phyloP scores from a whole-genome alignment of 2,329 filamentous ascomycete genomes.

The Aspergillus fumigatiaffinis region DNA sequence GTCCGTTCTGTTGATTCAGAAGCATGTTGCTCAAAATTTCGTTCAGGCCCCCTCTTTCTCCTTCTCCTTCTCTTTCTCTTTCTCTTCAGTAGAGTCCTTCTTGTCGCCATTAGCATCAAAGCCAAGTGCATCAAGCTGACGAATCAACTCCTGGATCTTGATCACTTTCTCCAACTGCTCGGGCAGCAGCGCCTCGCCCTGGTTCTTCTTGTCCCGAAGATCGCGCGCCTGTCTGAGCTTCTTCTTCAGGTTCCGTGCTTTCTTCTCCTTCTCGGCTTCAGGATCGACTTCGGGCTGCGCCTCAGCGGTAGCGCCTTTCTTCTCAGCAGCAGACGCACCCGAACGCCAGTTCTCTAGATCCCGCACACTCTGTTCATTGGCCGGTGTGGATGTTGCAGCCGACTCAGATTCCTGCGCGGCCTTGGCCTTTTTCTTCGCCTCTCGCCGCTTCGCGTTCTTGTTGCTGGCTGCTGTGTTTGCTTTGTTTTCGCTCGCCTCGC shows the following conservation, averaged over 20 bases:
- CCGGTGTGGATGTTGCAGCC: slow-evolving; percentile 12
- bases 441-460: slow-evolving; percentile 81
- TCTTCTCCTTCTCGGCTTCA: slow-evolving; percentile 82
- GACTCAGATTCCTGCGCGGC: slow-evolving; percentile 53
- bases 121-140: slow-evolving; percentile 79
- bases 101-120: slow-evolving; percentile 75
- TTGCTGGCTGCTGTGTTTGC: slow-evolving; percentile 56
- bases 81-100: slow-evolving; percentile 30
- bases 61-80: slow-evolving; percentile 14
- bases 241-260: slow-evolving; percentile 85
- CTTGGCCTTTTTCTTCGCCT: slow-evolving; percentile 61
- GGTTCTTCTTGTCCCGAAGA: slow-evolving; percentile 84
- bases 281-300: slow-evolving; percentile 52
- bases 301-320: slow-evolving; percentile 24
- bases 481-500: slow-evolving; percentile 51
- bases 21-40: neutral
- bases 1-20: neutral
- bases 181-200: slow-evolving; percentile 75
- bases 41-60: slow-evolving; percentile 1
- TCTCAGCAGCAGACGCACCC: slow-evolving; percentile 17
- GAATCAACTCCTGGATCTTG: slow-evolving; percentile 89
- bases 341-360: slow-evolving; percentile 32
- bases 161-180: slow-evolving; percentile 98
- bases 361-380: slow-evolving; percentile 14
- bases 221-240: slow-evolving; percentile 93